These are phyloP conservation scores for Iris macrosiphon DNA, from an alignment of 106 monocot species.

Conservation along the genomic window DNA sequence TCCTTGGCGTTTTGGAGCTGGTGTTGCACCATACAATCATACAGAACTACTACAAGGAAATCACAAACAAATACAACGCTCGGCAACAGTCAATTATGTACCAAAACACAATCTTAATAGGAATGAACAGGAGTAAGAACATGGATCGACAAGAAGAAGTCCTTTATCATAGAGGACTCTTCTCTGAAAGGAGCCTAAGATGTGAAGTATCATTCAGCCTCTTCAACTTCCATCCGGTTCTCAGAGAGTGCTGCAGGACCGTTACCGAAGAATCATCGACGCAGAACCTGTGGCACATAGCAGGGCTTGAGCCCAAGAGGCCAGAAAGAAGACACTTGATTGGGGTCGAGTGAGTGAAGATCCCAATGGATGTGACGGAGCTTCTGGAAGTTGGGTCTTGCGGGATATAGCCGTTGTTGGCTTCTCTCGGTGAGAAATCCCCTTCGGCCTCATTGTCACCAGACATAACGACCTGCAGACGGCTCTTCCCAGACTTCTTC, in stretches of 20 bases:
- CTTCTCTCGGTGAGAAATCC: conserved; percentile 53
- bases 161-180: too few relatives aligned
- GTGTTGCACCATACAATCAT: too few relatives aligned
- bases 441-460: conserved; percentile 79
- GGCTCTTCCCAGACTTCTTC: conserved; percentile 92
- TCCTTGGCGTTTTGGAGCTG: too few relatives aligned
- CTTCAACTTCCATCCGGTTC: conserved; percentile 88
- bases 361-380: conserved; percentile 36
- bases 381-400: conserved; percentile 22
- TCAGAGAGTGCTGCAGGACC: conserved; percentile 61
- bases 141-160: too few relatives aligned
- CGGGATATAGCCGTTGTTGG: conserved; percentile 7
- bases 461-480: conserved; percentile 78
- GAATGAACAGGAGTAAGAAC: too few relatives aligned
- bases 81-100: too few relatives aligned
- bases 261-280: conserved; percentile 93
- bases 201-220: conserved; percentile 91
- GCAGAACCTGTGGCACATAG: conserved; percentile 51
- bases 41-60: too few relatives aligned
- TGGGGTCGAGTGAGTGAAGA: conserved; percentile 82
- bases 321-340: conserved; percentile 84
- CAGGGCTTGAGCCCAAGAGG: conserved; percentile 58
- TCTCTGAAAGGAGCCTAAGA: conserved; percentile 95
- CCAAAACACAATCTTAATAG: too few relatives aligned
- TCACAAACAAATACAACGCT: too few relatives aligned